Base-by-base conservation (phyloP, 108 stramenopile species). In the Conticribra guillardii region DNA sequence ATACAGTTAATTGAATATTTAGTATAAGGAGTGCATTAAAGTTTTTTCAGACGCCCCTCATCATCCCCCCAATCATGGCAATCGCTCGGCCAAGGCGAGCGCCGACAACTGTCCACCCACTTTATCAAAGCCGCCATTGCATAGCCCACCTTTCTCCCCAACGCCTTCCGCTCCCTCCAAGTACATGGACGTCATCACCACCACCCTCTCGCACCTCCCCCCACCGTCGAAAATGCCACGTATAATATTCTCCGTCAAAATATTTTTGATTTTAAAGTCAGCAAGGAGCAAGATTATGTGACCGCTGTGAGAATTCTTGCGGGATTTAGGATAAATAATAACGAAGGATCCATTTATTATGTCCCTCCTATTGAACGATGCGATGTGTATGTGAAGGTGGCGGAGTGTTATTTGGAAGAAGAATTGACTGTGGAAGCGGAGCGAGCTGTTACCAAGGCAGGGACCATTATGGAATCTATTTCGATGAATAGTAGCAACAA, bases 381-480 rank as follows among this genome's bases (percentile, higher is more conserved):
- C 45, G 86, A 91, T 79, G 87, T 92, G 2, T 95, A 88, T 55
- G 89, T 97, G 29, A 89, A 88, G 68, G 83, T 95, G 67, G 91
- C 96, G 16, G 96, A 97, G 64, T 94, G 94, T 61, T 97, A 89
- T 75, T 55, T 97, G 64, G 91, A 84, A 49, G 93, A 90, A 60
- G 93, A 94, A 62, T 66, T 87, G 54, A 91, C 82, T 26, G 90
- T 81, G 0, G 90, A 94, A 56, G 86, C 89, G 14, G 93, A 91
- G 75, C 54, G 83, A 16, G 90, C 90, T 11, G 93, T 94, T 32
- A 84, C 76, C 49, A 94, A 89, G 73, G 93, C 93, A 9, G 93
- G 93, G 30, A 58, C 41, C 21, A 71, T 81, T 46, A 78, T 81
- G 30, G 80, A 81, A 47, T 21, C 69, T n/a, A 19, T 61, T 45